Evolutionary conservation across 768 basidiomycete species (phyloP).

Genomic region (Tricholoma matsutake): DNA sequence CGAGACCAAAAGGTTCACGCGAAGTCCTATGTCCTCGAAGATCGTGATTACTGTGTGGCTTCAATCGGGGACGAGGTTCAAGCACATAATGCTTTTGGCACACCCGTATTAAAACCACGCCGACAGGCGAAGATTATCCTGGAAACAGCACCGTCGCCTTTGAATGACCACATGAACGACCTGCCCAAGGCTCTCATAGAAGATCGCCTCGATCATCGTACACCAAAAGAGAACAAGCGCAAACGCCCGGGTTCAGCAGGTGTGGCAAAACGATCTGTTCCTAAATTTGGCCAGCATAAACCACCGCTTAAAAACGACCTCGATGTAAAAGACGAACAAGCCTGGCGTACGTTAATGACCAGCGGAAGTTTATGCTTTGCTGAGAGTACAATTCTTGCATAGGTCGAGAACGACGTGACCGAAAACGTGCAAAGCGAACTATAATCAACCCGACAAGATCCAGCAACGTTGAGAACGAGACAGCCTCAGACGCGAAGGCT

Average conservation of each 20-base stretch:
- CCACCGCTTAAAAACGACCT: background rate
- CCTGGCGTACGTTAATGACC: conserved; percentile 22
- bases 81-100: conserved; percentile 34
- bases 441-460: conserved; percentile 39
- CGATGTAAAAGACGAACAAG: conserved; percentile 26
- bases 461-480: conserved; percentile 16
- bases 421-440: conserved; percentile 55
- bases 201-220: background rate
- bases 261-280: conserved; percentile 9
- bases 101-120: conserved; percentile 55
- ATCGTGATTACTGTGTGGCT: conserved; percentile 18
- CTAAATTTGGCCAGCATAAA: background rate
- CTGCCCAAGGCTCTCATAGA: background rate
- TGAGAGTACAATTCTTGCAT: background rate
- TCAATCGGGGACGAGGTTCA: background rate
- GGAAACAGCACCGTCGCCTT: background rate
- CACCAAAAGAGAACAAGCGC: background rate
- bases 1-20: conserved; percentile 45
- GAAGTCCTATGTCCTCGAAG: conserved; percentile 43
- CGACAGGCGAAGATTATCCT: conserved; percentile 10
- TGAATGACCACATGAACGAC: conserved; percentile 7
- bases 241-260: background rate
- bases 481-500: conserved; percentile 10
- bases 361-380: conserved; percentile 25
- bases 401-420: conserved; percentile 68